Evolutionary conservation across 805 yeast species (phyloP), one percentile per base, ranked within the genome.

Genomic region (Jamesozyma lodderae): DNA sequence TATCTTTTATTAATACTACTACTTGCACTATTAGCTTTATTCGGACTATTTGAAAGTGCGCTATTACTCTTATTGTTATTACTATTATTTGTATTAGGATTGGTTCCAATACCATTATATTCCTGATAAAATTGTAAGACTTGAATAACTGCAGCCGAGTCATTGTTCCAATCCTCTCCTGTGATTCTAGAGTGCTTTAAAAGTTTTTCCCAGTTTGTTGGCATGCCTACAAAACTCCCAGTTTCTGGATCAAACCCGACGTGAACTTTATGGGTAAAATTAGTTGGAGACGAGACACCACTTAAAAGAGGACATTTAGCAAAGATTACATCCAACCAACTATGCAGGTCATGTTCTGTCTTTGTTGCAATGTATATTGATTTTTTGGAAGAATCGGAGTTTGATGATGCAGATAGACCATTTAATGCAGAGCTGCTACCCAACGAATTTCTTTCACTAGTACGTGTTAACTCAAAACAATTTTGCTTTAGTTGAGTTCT

Each of bases 111-210:
- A 30, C 57, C 63, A 42, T 57, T 60, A 38, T 60, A 68, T 46
- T 66, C 70, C 42, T 67, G 71, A 42, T 85, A 85, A 54, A 86
- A 86, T 37, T 84, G 88, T 38, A 86, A 78, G 25, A 85, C 94
- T 54, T 86, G 94, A 64, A 83, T 82, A 16, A 92, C 96, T 0
- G 96, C 97, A 52, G 85, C 88, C 0, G 98, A 96, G 59, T 92
- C 88, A 47, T 82, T 84, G 53, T 81, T 77, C 73, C 88, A 92
- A 54, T 92, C 99, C 49, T 81, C 90, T 42, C 78, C 79, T 3
- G 96, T 83, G 47, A 92, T 87, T 39, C 95, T 90, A 40, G 92
- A 83, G 17, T 87, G 87, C 34, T 80, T 74, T 33, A 92, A 70
- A 31, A 88, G 68, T 47, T 79, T 73, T 47, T 86, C 90, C 98